phyloP scores from a whole-genome alignment of 2,329 filamentous ascomycete species.

The Didymosphaeria variabile region DNA sequence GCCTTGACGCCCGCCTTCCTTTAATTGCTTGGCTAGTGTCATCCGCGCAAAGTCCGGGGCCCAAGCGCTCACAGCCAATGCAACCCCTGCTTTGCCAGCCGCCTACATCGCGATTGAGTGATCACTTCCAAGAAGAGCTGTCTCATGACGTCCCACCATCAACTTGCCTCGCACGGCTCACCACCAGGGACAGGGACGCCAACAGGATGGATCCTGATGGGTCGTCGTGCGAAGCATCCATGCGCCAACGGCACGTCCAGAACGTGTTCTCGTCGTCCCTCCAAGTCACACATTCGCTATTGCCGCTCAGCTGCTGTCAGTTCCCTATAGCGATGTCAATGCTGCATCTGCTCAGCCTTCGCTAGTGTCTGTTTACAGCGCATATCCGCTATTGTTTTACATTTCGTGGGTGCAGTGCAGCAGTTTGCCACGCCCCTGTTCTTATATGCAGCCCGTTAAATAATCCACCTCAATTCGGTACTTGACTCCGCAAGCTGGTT shows the following conservation, averaged over 20 bases:
- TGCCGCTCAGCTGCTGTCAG: conserved; percentile 7
- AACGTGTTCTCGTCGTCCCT: conserved; percentile 1
- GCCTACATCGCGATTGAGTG: conserved; percentile 34
- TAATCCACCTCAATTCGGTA: conserved; percentile 17
- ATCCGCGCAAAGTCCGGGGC: conserved; percentile 23
- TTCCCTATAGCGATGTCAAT: neutral
- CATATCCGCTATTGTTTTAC: conserved; percentile 19
- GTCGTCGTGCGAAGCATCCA: conserved; percentile 2
- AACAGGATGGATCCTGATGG: conserved; percentile 3
- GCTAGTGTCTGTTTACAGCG: conserved; percentile 20
- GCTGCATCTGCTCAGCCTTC: conserved; percentile 18
- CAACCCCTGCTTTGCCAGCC: conserved; percentile 24
- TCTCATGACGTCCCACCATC: conserved; percentile 41
- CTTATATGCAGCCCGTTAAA: conserved; percentile 21
- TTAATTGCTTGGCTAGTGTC: conserved; percentile 25
- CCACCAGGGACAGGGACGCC: conserved; percentile 16
- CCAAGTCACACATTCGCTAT: conserved; percentile 5
- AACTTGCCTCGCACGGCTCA: conserved; percentile 18
- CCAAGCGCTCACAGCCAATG: conserved; percentile 25
- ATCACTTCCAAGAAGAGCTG: conserved; percentile 39
- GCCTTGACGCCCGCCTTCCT: conserved; percentile 10
- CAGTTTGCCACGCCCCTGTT: conserved; percentile 23
- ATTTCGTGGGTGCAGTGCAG: conserved; percentile 11
- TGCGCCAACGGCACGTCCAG: neutral
- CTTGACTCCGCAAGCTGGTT: conserved; percentile 25